phyloP scores from a whole-genome alignment of 2,329 filamentous ascomycete genomes.

The Diaporthe sp. region DNA sequence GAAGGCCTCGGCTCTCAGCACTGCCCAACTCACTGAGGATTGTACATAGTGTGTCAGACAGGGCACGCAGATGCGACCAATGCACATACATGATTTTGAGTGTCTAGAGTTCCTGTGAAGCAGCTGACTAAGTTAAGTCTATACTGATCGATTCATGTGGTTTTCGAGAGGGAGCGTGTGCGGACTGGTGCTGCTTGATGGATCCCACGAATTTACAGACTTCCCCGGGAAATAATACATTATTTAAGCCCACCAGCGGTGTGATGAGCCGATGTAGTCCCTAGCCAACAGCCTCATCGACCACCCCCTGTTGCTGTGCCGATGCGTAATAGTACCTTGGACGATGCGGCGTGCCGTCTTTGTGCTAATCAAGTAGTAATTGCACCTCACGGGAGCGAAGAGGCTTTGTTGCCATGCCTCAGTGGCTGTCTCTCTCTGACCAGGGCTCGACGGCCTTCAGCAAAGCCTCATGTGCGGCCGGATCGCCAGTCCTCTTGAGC shows the following conservation, averaged over 20 bases:
- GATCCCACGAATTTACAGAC: too few relatives aligned
- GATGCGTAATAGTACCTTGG: not conserved
- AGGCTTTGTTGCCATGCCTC: not conserved
- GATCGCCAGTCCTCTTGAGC: constrained; percentile 55
- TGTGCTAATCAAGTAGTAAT: not conserved
- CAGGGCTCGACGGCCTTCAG: constrained; percentile 58
- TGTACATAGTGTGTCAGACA: not conserved
- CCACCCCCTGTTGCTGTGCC: not conserved
- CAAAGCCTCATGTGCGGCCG: constrained; percentile 54
- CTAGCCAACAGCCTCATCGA: not conserved
- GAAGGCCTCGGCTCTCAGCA: not conserved
- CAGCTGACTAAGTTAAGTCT: not conserved
- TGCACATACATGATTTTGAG: constrained; percentile 4
- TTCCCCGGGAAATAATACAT: not conserved
- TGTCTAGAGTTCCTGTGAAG: not conserved
- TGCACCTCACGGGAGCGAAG: not conserved
- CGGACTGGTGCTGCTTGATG: not conserved
- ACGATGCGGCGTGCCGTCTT: not conserved
- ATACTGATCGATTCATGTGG: not conserved
- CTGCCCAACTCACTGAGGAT: not conserved
- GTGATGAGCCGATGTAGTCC: too few relatives aligned
- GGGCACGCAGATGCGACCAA: not conserved
- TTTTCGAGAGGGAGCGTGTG: not conserved
- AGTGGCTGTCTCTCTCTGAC: constrained; percentile 56
- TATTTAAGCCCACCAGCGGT: not conserved